These are phyloP conservation scores for Cryptosporidium muris DNA, from an alignment of 169 alveolate genomes.

Conservation along the genomic window DNA sequence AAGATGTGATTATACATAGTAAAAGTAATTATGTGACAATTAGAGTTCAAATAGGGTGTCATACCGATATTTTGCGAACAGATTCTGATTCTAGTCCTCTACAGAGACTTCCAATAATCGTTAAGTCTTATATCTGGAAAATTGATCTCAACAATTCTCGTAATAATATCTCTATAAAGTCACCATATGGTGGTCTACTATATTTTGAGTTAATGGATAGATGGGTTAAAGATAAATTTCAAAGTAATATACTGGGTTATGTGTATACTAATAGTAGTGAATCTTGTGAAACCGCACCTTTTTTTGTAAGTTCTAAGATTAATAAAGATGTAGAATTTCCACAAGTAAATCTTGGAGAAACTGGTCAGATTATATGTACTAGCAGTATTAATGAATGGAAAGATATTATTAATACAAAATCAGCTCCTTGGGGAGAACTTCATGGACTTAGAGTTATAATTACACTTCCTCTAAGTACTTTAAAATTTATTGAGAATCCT, in stretches of 20 bases:
- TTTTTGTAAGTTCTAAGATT: too few species aligned
- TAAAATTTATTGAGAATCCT: not conserved
- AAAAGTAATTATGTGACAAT: not conserved
- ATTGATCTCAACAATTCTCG: not conserved
- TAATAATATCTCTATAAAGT: conserved; percentile 13
- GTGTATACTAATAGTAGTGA: too few species aligned
- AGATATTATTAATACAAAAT: not conserved
- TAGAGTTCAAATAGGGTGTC: conserved; percentile 28
- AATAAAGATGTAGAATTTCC: too few species aligned
- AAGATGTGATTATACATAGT: too few species aligned
- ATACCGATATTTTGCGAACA: conserved; percentile 29
- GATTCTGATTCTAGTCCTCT: not conserved
- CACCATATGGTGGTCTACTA: conserved; percentile 63
- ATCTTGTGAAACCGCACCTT: too few species aligned
- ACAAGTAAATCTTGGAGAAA: too few species aligned
- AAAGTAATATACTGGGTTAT: not conserved
- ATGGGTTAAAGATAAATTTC: not conserved
- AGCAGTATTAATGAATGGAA: conserved; percentile 5
- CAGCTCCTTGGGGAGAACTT: conserved; percentile 42
- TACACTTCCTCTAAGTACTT: conserved; percentile 24
- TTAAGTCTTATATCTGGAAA: conserved; percentile 37
- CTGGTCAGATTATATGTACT: conserved; percentile 3
- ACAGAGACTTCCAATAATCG: conserved; percentile 34
- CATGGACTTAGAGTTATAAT: conserved; percentile 48
- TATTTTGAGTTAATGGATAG: conserved; percentile 11